Evolutionary conservation across 208 protist species (phyloP).

Genomic region (Leishmania braziliensis): DNA sequence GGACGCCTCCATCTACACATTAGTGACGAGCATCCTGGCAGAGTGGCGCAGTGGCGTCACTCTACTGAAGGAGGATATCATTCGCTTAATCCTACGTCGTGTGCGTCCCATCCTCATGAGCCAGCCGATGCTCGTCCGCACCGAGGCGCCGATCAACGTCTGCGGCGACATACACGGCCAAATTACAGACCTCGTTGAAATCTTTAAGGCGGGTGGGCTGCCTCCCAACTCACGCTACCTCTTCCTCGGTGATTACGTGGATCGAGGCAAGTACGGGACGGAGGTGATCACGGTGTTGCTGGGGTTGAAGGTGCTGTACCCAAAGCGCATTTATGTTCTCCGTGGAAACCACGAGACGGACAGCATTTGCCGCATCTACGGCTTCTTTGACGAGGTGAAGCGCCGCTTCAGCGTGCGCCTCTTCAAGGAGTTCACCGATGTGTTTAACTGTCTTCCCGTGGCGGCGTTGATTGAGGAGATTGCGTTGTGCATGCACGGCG

Average conservation of each 20-base stretch:
- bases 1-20: constrained; percentile 18
- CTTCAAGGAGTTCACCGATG: constrained; percentile 63
- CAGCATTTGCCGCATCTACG: constrained; percentile 99
- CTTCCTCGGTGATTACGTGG: constrained; percentile 99
- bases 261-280: constrained; percentile 96
- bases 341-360: constrained; percentile 99
- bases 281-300: constrained; percentile 93
- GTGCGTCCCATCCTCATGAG: constrained; percentile 62
- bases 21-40: constrained; percentile 36
- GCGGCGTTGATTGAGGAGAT: constrained; percentile 96
- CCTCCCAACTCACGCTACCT: constrained; percentile 94
- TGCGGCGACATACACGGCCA: constrained; percentile 97
- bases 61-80: constrained; percentile 55
- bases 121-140: constrained; percentile 79
- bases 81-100: constrained; percentile 52
- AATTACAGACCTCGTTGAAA: constrained; percentile 95
- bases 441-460: constrained; percentile 74
- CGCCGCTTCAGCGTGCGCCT: constrained; percentile 75
- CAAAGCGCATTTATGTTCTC: constrained; percentile 98
- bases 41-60: constrained; percentile 45
- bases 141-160: constrained; percentile 82
- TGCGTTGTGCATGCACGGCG: constrained; percentile 97
- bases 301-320: constrained; percentile 96
- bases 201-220: constrained; percentile 91
- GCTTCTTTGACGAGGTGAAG: constrained; percentile 98